Conservation (phyloP, 2,329 filamentous ascomycete species). For the Xylaria sp. region DNA sequence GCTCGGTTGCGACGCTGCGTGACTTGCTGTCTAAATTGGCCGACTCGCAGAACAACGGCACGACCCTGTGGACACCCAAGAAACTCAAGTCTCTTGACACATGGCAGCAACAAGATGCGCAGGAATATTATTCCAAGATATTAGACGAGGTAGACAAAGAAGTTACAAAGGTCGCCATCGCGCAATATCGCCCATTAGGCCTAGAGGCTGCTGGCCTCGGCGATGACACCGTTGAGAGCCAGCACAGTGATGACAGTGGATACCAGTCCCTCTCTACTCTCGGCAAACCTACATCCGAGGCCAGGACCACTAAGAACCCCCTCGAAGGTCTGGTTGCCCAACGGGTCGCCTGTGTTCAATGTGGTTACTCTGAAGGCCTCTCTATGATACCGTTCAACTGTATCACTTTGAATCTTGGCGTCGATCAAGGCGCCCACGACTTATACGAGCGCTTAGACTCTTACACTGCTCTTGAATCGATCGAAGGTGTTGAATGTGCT, state of each 20-base stretch:
- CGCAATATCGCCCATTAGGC: constrained; percentile 50
- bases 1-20: constrained; percentile 64
- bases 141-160: constrained; percentile 87
- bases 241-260: constrained; percentile 67
- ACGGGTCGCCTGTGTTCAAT: constrained; percentile 85
- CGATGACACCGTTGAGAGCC: constrained; percentile 58
- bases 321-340: constrained; percentile 89
- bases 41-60: constrained; percentile 74
- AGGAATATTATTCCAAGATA: constrained; percentile 95
- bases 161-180: constrained; percentile 61
- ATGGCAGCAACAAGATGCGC: constrained; percentile 96
- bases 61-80: constrained; percentile 81
- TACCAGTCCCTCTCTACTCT: constrained; percentile 60
- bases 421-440: constrained; percentile 69
- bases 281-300: constrained; percentile 52
- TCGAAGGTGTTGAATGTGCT: constrained; percentile 89
- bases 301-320: constrained; percentile 71
- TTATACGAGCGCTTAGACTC: constrained; percentile 83
- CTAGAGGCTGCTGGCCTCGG: constrained; percentile 53
- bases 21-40: constrained; percentile 77
- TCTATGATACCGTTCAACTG: constrained; percentile 95
- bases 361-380: constrained; percentile 87
- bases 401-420: constrained; percentile 83
- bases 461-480: constrained; percentile 84
- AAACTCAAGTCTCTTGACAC: constrained; percentile 92